These are phyloP conservation scores for Globisporangium orthogonon DNA, from an alignment of 352 stramenopile genomes.

Conservation along the genomic window DNA sequence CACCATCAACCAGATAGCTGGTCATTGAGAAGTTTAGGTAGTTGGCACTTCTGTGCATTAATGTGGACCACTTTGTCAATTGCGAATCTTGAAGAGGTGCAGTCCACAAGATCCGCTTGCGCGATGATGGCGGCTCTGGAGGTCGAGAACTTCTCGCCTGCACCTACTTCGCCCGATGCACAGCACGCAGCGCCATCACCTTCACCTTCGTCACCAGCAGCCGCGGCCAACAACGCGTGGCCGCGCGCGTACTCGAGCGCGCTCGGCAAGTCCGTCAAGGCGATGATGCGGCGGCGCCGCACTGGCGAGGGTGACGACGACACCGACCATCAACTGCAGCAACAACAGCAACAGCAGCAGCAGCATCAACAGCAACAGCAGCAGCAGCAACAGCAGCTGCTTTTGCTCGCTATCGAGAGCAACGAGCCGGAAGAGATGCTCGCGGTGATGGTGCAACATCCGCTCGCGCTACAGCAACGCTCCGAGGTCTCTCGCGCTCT, in stretches of 20 bases:
- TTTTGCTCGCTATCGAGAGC: slow-evolving; percentile 28
- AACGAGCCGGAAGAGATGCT: slow-evolving; percentile 52
- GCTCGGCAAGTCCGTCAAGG: slow-evolving; percentile 47
- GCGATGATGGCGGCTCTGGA: slow-evolving; percentile 10
- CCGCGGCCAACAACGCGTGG: slow-evolving; percentile 8
- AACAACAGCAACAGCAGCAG: not conserved
- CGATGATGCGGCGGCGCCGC: slow-evolving; percentile 35
- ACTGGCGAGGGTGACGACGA: slow-evolving; percentile 1
- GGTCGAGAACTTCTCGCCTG: not conserved
- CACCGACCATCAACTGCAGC: not conserved
- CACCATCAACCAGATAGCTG: too few relatives aligned
- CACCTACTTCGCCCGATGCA: not conserved
- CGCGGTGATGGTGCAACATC: slow-evolving; percentile 22
- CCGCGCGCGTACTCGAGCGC: slow-evolving; percentile 28
- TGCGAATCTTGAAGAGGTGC: too few relatives aligned
- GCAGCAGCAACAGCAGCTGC: slow-evolving; percentile 14
- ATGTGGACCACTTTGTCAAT: too few relatives aligned
- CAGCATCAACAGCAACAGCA: not conserved
- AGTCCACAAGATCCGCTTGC: too few relatives aligned
- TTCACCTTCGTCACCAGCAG: not conserved
- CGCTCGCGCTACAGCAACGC: slow-evolving; percentile 20
- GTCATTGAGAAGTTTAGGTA: too few relatives aligned
- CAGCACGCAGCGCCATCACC: slow-evolving; percentile 3
- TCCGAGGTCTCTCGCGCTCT: slow-evolving; percentile 17
- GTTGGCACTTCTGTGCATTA: too few relatives aligned